Evolutionary conservation across 2,329 filamentous ascomycete genomes (phyloP), one percentile per base, ranked within the genome.

Genomic region (Aureobasidium sp.): DNA sequence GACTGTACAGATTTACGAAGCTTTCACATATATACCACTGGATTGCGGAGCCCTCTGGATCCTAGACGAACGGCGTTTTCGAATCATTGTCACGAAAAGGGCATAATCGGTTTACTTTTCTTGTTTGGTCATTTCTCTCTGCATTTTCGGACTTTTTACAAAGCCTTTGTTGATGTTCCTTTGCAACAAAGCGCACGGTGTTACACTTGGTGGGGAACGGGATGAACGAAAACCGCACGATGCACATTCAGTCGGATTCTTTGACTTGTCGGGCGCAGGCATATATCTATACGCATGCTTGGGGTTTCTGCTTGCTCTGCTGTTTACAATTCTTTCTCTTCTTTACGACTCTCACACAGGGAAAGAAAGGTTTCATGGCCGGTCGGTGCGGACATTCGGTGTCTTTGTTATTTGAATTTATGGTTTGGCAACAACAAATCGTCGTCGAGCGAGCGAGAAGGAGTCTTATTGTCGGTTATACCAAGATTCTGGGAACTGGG

Each of bases 1-100:
- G 61, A 65, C 45, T 65, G 63, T 65, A 65, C 63, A 65, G 63
- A 65, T 63, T 63, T 62, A 65, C 45, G 61, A 63, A 59, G 57
- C 57, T 65, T 59, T 39, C 49, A 49, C 21, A 52, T 15, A 63
- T 59, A 63, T 62, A 59, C 61, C 61, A 63, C 48, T 58, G 53
- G 52, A 48, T 50, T 52, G 48, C 53, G 61, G 61, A 58, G 45
- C 47, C 44, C 45, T 59, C 53, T 57, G 54, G 53, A 63, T 50
- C 61, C 61, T 63, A 57, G 61, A 63, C 48, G 61, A 63, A 57
- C 54, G 61, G 61, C 61, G 61, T 63, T 63, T 59, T 49, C 54
- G 53, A 47, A 44, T 52, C 39, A 61, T 55, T 45, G 54, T 59
- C 61, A 63, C 52, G 62, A 58, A 52, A 54, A 37, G 36, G 47